Base-by-base conservation (phyloP, 2,329 filamentous ascomycete species). In the Ophiostoma quercus region DNA sequence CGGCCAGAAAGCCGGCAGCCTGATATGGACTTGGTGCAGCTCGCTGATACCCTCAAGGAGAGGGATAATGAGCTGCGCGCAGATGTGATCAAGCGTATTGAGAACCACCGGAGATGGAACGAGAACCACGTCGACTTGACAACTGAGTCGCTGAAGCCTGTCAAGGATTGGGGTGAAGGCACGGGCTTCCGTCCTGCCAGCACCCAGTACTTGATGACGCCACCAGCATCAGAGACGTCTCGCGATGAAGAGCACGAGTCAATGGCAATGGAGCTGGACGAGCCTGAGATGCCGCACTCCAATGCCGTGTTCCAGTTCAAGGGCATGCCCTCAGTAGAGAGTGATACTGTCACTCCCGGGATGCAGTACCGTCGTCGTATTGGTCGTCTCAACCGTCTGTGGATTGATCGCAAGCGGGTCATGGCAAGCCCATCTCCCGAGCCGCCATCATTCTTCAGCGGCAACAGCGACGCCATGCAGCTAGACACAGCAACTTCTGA, bases 51-150 rank as follows among this genome's bases (percentile, higher is more conserved):
- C 75, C 84, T 90, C 69, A 88, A 88, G 62, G 92, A 96, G 79
- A 92, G 92, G 79, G 90, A 94, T 74, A 92, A 91, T 74, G 88
- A 91, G 75, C 88, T 97, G 74, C 85, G 90, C 73, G 84, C 85
- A 73, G 92, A 96, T 76, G 92, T 98, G 77, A 92, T 96, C 78
- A 88, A 88, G 75, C 94, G 96, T 79, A 88, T 96, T 69, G 86
- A 90, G 75, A 94, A 95, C 79, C 94, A 97, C 80, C 88, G 90
- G 75, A 89, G 91, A 78, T 97, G 94, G 93, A 97, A 97, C 80
- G 85, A 91, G 75, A 90, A 92, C 76, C 93, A 92, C 82, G 87
- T 96, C 75, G 94, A 98, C 81, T 85, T 93, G 77, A 97, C 94
- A 72, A 88, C 90, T 81, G 89, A 90, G 74, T 93, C 94, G 67